These are phyloP conservation scores for Leucaena leucocephala DNA, from an alignment of 306 rosid genomes.

Conservation along the genomic window DNA sequence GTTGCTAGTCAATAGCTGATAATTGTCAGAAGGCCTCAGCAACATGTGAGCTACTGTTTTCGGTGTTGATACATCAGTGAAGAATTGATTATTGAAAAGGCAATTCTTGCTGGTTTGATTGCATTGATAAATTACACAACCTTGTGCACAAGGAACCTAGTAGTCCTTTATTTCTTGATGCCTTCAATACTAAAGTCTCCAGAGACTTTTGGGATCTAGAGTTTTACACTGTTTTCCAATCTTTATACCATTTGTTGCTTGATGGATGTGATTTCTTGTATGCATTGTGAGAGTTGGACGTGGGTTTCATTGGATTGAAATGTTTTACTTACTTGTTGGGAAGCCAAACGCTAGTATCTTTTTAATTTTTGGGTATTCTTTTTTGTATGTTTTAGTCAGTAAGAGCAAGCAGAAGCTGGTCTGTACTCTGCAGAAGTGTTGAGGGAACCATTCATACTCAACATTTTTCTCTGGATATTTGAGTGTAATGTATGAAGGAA, in stretches of 20 bases:
- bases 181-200: background rate
- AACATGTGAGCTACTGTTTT: constrained; percentile 9
- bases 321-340: background rate
- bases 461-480: background rate
- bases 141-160: constrained; percentile 7
- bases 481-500: background rate
- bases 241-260: background rate
- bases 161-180: constrained; percentile 1
- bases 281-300: background rate
- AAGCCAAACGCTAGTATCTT: background rate
- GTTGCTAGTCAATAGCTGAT: background rate
- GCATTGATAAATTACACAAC: constrained; percentile 11
- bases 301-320: background rate
- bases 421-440: background rate
- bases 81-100: background rate
- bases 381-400: background rate
- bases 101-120: constrained; percentile 7
- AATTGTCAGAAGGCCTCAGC: constrained; percentile 5
- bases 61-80: constrained; percentile 22
- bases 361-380: background rate
- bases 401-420: background rate
- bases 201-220: background rate
- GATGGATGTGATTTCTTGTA: background rate
- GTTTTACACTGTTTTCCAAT: background rate
- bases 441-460: background rate